phyloP scores from a whole-genome alignment of 495 filamentous ascomycete species.

The Opeltia flavorubescens region DNA sequence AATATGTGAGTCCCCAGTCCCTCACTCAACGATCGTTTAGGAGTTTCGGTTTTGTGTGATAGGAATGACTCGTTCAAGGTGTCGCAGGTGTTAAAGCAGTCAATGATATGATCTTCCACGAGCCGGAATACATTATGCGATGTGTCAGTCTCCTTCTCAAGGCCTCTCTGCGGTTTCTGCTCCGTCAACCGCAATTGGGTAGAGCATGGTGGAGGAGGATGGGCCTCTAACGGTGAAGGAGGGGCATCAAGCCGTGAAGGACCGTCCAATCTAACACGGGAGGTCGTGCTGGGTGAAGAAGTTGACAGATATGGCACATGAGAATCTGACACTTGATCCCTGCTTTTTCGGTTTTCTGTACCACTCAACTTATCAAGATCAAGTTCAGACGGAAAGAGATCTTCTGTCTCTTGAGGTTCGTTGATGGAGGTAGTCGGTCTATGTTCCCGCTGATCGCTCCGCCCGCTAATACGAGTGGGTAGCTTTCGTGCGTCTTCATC shows the following conservation, averaged over 20 bases:
- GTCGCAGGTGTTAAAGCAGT: conserved; percentile 51
- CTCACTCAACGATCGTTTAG: conserved; percentile 28
- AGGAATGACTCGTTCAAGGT: conserved; percentile 63
- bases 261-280: neutral
- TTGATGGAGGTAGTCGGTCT: no score
- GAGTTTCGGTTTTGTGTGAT: conserved; percentile 24
- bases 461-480: no score
- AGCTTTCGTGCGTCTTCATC: no score
- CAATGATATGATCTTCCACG: conserved; percentile 62
- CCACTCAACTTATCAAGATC: neutral
- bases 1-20: conserved; percentile 16
- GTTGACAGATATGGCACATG: neutral
- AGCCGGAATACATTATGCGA: conserved; percentile 42
- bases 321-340: neutral
- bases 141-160: conserved; percentile 6
- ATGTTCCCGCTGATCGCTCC: no score
- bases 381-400: no score
- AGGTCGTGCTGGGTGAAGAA: neutral
- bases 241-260: neutral
- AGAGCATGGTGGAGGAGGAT: neutral
- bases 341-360: neutral
- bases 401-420: no score
- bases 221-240: neutral
- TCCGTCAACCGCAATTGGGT: no score
- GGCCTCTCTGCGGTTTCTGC: neutral